These are phyloP conservation scores for Alternaria atra DNA, from an alignment of 2,329 filamentous ascomycete species.

Conservation along the genomic window DNA sequence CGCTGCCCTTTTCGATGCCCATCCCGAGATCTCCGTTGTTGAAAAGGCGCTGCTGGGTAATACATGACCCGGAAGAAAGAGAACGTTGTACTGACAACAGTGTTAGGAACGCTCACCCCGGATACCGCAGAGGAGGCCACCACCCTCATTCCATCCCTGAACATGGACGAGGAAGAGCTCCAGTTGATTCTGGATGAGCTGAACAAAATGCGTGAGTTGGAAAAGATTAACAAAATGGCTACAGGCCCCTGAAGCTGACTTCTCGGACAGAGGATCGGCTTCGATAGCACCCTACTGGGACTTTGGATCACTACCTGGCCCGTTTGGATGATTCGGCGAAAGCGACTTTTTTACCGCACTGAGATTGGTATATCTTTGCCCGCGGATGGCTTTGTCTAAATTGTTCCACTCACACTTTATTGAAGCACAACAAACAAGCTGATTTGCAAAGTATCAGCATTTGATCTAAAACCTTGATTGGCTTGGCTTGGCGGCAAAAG, in stretches of 20 bases:
- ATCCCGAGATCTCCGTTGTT: conserved; percentile 85
- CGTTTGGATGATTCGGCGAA: not conserved
- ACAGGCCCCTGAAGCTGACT: conserved; percentile 25
- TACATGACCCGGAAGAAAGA: conserved; percentile 31
- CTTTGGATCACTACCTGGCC: not conserved
- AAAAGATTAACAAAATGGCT: conserved; percentile 1
- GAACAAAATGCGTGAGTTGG: conserved; percentile 71
- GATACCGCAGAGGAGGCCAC: conserved; percentile 95
- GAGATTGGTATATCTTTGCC: not conserved
- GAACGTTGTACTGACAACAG: conserved; percentile 19
- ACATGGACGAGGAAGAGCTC: conserved; percentile 89
- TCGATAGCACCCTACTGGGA: conserved; percentile 20
- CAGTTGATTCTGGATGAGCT: conserved; percentile 91
- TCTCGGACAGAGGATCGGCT: conserved; percentile 38
- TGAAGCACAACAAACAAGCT: not conserved
- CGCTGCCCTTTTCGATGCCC: conserved; percentile 81
- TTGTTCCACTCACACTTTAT: not conserved
- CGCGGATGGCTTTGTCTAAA: not conserved
- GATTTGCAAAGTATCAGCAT: not conserved
- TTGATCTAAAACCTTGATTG: not conserved
- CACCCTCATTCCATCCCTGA: conserved; percentile 91
- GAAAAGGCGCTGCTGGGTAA: conserved; percentile 87
- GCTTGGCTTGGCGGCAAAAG: not conserved
- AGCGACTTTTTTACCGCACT: not conserved
- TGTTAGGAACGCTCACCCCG: conserved; percentile 84